Evolutionary conservation across 257 asterid species (phyloP).

Genomic region (Nicotiana paniculata): DNA sequence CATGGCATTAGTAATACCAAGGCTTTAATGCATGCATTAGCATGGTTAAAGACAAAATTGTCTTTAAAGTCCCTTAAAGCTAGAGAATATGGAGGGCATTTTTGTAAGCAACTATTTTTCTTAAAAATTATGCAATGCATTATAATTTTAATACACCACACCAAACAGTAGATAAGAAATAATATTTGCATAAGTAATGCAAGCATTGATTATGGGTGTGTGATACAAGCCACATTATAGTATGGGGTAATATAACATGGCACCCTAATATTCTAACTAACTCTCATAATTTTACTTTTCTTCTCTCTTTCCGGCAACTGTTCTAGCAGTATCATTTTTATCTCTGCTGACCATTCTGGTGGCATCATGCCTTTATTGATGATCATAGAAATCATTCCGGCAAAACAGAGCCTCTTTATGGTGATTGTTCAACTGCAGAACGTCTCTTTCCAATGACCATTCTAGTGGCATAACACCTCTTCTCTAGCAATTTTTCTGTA

Average conservation of each 20-base stretch:
- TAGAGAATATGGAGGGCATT: too few species aligned
- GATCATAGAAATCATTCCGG: background rate
- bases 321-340: background rate
- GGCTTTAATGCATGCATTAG: too few species aligned
- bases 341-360: background rate
- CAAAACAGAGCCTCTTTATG: background rate
- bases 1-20: too few species aligned
- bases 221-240: background rate
- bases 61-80: too few species aligned
- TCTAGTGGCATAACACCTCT: background rate
- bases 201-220: background rate
- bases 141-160: too few species aligned
- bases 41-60: too few species aligned
- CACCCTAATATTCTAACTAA: background rate
- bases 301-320: background rate
- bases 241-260: background rate
- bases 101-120: too few species aligned
- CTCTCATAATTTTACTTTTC: background rate
- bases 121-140: too few species aligned
- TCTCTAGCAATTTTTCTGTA: background rate
- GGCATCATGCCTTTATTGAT: background rate
- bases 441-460: background rate
- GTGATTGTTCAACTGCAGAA: background rate
- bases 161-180: too few species aligned
- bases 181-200: too few species aligned